A percentile compares a stretch with the other conserved stretches of the same genome.
Conservation (phyloP, 202 grass and related monocot genomes). For the Brachypodium distachyon region DNA sequence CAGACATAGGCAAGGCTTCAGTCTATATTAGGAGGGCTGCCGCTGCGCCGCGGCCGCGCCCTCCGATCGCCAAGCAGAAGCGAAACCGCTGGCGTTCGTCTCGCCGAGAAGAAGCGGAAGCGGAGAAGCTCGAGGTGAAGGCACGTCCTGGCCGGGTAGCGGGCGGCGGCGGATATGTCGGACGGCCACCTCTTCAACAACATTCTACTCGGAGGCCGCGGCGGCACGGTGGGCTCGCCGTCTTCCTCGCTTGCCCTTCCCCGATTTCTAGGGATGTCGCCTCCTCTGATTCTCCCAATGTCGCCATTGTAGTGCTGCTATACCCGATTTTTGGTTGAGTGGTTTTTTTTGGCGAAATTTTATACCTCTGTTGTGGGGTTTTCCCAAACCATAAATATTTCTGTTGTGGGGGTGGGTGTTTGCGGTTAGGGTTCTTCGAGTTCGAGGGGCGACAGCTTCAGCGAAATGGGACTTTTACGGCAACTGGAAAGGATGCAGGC, state of each 20-base stretch:
- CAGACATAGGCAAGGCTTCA: neutral
- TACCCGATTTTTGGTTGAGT: neutral
- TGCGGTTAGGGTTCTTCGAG: too few species aligned
- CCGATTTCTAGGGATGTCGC: neutral
- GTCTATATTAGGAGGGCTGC: neutral
- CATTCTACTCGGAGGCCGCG: conserved; percentile 79
- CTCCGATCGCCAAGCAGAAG: neutral
- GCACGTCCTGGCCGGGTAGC: neutral
- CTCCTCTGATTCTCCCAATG: neutral
- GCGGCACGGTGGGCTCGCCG: conserved; percentile 53
- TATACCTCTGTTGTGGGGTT: neutral
- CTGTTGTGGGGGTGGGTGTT: too few species aligned
- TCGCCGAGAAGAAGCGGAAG: conserved; percentile 3
- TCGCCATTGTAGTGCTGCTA: neutral
- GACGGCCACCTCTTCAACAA: conserved; percentile 75
- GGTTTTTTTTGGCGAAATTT: conserved; percentile 19
- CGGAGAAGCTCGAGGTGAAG: neutral
- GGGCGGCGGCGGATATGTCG: conserved; percentile 39
- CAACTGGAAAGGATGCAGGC: neutral
- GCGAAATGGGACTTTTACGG: neutral
- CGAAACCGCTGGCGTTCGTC: neutral
- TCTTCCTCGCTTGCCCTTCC: neutral
- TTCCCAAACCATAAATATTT: too few species aligned
- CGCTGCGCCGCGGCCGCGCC: neutral
- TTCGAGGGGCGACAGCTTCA: neutral